These are phyloP conservation scores for Pseudocercospora eumusae DNA, from an alignment of 2,329 filamentous ascomycete species.

Conservation along the genomic window DNA sequence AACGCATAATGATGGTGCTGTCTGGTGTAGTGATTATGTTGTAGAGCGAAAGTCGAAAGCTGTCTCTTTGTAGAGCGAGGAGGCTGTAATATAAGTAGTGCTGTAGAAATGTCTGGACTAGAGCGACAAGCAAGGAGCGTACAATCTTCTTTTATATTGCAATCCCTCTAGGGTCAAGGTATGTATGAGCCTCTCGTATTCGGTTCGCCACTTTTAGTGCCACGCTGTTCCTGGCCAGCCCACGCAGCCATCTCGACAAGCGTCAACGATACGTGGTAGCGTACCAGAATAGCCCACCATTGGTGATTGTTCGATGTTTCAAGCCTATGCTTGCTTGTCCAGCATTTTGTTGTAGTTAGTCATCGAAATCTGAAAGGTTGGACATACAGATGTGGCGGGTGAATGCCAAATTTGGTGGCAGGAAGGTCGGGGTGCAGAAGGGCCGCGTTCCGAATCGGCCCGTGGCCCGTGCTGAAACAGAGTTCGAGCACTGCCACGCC, in stretches of 20 bases:
- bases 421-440: no score
- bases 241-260: background rate
- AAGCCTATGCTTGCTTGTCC: no score
- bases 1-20: constrained; percentile 22
- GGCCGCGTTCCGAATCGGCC: background rate
- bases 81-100: background rate
- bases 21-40: background rate
- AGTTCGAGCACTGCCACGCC: background rate
- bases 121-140: background rate
- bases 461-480: background rate
- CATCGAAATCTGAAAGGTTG: no score
- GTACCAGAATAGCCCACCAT: background rate
- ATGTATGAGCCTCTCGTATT: constrained; percentile 4
- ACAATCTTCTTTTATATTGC: constrained; percentile 1
- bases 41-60: constrained; percentile 6
- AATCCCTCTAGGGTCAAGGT: background rate
- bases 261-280: background rate
- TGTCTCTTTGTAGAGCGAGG: constrained; percentile 1
- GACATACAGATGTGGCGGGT: no score
- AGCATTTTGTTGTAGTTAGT: no score
- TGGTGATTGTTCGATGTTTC: no score
- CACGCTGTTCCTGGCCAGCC: constrained; percentile 5
- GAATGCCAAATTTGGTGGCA: no score
- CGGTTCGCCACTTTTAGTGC: no score
- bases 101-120: background rate